Evolutionary conservation across 805 yeast species (phyloP), one percentile per base, ranked within the genome.

Genomic region (Kodamaea hsintzibuensis): DNA sequence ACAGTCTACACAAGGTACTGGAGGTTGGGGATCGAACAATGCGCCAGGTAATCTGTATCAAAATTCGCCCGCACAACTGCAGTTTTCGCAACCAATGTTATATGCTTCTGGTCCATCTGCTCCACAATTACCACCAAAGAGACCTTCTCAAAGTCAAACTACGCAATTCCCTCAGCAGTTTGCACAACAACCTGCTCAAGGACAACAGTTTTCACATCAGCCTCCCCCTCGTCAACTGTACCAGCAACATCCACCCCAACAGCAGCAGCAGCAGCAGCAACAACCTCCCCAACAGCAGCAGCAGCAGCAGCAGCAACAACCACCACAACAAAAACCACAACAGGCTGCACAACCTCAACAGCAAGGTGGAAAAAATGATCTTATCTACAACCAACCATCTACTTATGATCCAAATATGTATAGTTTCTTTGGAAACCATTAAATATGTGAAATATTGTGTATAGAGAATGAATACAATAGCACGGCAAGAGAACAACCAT

Each of bases 341-440:
- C 64, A 67, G 5, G 62, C 63, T 37, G 47, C 58, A 42, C 64
- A 63, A n/a, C 57, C 62, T 10, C 60, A 62, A 25, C 47, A n/a
- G n/a, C 17, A 40, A 39, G 35, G 35, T 5, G 35, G 35, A 30
- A 30, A 30, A 16, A 40, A 40, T 17, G 63, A 60, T n/a, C 55
- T 65, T 18, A 68, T 65, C 45, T 68, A 65, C 60, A 62, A 65
- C 52, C 62, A 65, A 35, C 82, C 82, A 1, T 78, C 82, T 0
- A 71, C 76, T 2, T 78, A 78, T 59, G 74, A 75, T 57, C 80
- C 82, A 1, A 69, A 77, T 53, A 74, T 78, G 76, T 79, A 79
- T 57, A 69, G 73, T 49, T 73, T 69, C 51, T 76, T 76, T 52
- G 66, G 72, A n/a, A 68, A 62, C 38, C 58, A 62, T 30, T 52